Percentiles rank a stretch among this genome's conserved stretches.
phyloP scores from a whole-genome alignment of 2,329 filamentous ascomycete species.

The Fusarium foetens region DNA sequence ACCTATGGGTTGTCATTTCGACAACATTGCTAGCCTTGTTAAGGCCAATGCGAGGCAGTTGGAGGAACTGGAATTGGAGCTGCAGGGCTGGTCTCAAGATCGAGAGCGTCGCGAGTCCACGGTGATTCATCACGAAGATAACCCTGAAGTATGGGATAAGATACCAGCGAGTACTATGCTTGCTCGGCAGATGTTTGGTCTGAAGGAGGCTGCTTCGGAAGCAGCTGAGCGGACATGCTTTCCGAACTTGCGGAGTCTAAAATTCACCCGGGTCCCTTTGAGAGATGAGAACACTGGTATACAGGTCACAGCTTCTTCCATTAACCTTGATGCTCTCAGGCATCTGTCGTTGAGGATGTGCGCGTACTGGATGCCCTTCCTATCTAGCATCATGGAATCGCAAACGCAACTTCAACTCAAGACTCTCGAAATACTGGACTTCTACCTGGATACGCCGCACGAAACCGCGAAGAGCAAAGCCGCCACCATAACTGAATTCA shows the following conservation, averaged over 20 bases:
- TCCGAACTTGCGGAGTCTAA: background rate
- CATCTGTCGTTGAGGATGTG: background rate
- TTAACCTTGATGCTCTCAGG: accelerated
- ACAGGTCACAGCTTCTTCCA: accelerated
- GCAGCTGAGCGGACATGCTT: accelerated
- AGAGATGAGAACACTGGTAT: background rate
- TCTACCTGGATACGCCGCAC: background rate
- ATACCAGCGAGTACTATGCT: background rate
- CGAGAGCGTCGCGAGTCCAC: background rate
- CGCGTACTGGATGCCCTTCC: background rate
- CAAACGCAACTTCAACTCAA: background rate
- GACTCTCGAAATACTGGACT: background rate
- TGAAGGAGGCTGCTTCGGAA: accelerated
- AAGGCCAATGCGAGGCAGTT: background rate
- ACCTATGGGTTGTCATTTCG: background rate
- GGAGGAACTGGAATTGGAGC: background rate
- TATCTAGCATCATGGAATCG: accelerated
- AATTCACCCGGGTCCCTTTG: background rate
- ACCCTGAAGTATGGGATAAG: background rate
- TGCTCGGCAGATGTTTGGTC: background rate
- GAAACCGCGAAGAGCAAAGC: background rate
- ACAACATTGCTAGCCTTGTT: accelerated
- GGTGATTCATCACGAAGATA: accelerated
- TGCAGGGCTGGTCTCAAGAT: background rate
- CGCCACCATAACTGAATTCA: accelerated